A percentile compares a stretch with the other conserved stretches of the same genome.
phyloP scores from a whole-genome alignment of 768 basidiomycete species.

The Leccinum aurantiacum region DNA sequence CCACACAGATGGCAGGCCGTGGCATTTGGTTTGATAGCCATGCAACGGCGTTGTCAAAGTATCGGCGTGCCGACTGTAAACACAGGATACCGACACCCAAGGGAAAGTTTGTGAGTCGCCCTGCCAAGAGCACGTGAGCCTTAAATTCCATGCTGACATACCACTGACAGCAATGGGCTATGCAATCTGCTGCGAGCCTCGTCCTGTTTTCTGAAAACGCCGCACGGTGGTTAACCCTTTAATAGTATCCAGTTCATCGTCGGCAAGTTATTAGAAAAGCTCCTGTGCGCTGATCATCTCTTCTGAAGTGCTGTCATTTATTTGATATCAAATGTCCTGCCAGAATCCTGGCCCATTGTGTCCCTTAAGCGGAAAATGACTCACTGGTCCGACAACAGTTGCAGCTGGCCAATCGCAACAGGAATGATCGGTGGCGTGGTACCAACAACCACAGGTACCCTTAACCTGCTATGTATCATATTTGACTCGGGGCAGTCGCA shows the following conservation, averaged over 20 bases:
- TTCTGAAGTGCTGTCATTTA: constrained; percentile 37
- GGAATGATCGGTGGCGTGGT: constrained; percentile 52
- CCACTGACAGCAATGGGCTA: constrained; percentile 33
- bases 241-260: constrained; percentile 57
- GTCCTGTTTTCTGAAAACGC: constrained; percentile 50
- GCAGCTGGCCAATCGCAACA: constrained; percentile 46
- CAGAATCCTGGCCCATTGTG: constrained; percentile 40
- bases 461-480: background rate
- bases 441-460: background rate
- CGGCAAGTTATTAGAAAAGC: constrained; percentile 37
- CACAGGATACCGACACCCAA: constrained; percentile 49
- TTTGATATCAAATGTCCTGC: constrained; percentile 36
- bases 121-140: background rate
- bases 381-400: constrained; percentile 38
- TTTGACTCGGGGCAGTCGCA: background rate
- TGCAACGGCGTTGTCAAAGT: constrained; percentile 46
- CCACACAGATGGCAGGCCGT: constrained; percentile 45
- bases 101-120: constrained; percentile 42
- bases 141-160: constrained; percentile 2
- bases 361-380: constrained; percentile 42
- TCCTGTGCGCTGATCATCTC: constrained; percentile 34
- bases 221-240: constrained; percentile 43
- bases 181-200: constrained; percentile 55
- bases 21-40: constrained; percentile 34
- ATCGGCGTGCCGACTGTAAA: constrained; percentile 50